phyloP scores from a whole-genome alignment of 139 green algal genomes.

The Zygnema circumcarinatum region DNA sequence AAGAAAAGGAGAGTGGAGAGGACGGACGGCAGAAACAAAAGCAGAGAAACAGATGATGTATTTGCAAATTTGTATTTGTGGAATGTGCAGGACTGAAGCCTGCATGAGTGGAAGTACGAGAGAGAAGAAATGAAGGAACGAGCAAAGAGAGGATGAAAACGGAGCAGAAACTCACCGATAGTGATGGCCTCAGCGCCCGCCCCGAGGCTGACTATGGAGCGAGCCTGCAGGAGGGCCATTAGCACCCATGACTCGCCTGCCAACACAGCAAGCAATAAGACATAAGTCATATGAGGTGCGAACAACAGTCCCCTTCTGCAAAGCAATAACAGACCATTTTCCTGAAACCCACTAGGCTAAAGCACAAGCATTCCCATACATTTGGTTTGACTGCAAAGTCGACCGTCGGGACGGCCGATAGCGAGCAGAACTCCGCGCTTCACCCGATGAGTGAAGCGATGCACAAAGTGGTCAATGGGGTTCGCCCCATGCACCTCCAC shows the following conservation, averaged over 20 bases:
- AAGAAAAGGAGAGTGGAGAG: too few species aligned
- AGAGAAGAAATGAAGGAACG: not conserved
- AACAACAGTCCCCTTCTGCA: too few species aligned
- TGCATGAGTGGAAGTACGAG: not conserved
- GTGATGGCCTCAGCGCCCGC: slow-evolving; percentile 39
- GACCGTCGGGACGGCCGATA: slow-evolving; percentile 49
- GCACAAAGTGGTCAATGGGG: slow-evolving; percentile 59
- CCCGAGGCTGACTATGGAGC: slow-evolving; percentile 36
- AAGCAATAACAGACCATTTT: too few species aligned
- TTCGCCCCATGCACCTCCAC: slow-evolving; percentile 60
- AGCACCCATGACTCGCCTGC: slow-evolving; percentile 54
- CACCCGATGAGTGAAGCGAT: slow-evolving; percentile 59
- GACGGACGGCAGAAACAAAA: too few species aligned
- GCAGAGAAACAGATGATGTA: too few species aligned
- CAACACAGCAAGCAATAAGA: too few species aligned
- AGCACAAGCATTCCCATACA: slow-evolving; percentile 40
- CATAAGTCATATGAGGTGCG: too few species aligned
- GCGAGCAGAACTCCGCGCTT: slow-evolving; percentile 45
- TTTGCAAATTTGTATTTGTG: too few species aligned
- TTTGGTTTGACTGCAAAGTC: slow-evolving; percentile 54
- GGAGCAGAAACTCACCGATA: slow-evolving; percentile 25
- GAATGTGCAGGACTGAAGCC: too few species aligned
- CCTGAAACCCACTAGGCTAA: too few species aligned
- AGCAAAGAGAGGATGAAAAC: not conserved
- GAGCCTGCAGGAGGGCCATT: slow-evolving; percentile 47